Evolutionary conservation across 1,284 basidiomycete species (phyloP).

Genomic region (Agaricales sp.): DNA sequence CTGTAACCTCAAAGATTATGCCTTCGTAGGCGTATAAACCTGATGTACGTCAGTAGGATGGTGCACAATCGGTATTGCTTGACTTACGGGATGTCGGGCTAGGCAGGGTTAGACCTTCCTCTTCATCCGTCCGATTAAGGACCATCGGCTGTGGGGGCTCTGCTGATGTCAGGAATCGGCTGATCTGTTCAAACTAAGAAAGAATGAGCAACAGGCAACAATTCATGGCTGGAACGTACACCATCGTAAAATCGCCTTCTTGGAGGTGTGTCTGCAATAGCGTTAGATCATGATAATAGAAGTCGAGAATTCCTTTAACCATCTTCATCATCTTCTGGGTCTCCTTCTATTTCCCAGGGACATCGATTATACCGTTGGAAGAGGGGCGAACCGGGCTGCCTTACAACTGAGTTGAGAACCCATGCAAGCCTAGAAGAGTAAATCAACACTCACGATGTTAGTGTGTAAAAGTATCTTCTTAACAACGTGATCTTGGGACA

Average conservation of each 20-base stretch:
- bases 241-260: conserved; percentile 58
- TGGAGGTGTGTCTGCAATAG: conserved; percentile 49
- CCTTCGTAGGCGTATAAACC: conserved; percentile 76
- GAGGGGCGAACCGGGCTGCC: conserved; percentile 73
- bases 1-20: conserved; percentile 71
- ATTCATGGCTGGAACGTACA: conserved; percentile 23
- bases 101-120: conserved; percentile 61
- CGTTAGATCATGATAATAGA: conserved; percentile 8
- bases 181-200: conserved; percentile 59
- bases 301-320: conserved; percentile 27
- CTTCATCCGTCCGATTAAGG: conserved; percentile 78
- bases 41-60: conserved; percentile 13
- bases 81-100: conserved; percentile 61
- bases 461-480: conserved; percentile 80
- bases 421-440: conserved; percentile 3
- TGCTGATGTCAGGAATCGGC: conserved; percentile 60
- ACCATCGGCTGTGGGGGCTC: conserved; percentile 73
- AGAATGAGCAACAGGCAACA: not conserved
- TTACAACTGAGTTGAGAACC: not conserved
- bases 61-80: conserved; percentile 10
- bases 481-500: conserved; percentile 68
- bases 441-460: conserved; percentile 69
- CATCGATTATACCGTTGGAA: conserved; percentile 87
- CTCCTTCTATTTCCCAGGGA: conserved; percentile 74
- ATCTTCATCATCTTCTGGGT: conserved; percentile 68